Percentiles rank a stretch among this genome's conserved stretches.
These are phyloP conservation scores for Cercospora nicotianae DNA, from an alignment of 2,329 filamentous ascomycete species.

Conservation along the genomic window DNA sequence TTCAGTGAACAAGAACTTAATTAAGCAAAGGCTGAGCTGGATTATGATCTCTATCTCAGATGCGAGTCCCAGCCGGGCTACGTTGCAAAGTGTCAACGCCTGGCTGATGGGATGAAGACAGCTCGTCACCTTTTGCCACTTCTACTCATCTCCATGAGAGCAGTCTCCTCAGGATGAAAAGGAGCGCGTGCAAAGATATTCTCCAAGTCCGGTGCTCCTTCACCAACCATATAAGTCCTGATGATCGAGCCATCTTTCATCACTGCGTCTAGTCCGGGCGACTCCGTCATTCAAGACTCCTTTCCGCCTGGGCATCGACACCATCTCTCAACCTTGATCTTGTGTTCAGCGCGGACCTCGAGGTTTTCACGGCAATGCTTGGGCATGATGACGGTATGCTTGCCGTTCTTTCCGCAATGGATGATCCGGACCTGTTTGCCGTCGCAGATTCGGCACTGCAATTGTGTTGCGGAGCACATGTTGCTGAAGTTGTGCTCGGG, in stretches of 20 bases:
- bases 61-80: conserved; percentile 79
- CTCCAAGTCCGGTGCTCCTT: background rate
- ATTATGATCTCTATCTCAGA: conserved; percentile 77
- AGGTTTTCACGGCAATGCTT: background rate
- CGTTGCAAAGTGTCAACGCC: conserved; percentile 87
- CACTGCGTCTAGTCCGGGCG: background rate
- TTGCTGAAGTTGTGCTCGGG: background rate
- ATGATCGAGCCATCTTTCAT: background rate
- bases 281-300: background rate
- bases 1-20: conserved; percentile 66
- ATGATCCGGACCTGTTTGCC: background rate
- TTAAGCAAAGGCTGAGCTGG: conserved; percentile 75
- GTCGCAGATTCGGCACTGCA: background rate
- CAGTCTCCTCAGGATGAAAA: background rate
- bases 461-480: background rate
- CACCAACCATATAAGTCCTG: background rate
- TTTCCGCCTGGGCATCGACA: background rate
- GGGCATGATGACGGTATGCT: background rate
- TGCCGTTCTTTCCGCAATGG: background rate
- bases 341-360: background rate
- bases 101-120: conserved; percentile 65
- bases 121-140: background rate
- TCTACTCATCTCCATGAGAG: background rate
- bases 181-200: background rate
- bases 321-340: background rate